Conservation (phyloP, 148 eudicot species). For the Agrostemma githago region DNA sequence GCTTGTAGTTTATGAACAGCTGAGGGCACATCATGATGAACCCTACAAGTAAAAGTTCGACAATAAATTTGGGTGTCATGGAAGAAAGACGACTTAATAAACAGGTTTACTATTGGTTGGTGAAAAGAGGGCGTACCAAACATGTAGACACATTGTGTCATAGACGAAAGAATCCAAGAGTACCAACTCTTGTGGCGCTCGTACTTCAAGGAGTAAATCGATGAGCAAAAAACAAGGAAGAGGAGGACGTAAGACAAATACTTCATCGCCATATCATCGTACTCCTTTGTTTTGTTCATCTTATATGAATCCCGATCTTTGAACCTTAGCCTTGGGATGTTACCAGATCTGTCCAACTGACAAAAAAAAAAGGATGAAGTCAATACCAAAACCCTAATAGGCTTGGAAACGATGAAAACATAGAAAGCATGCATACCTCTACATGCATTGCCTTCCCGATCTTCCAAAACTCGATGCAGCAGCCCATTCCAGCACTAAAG, state of each 20-base stretch:
- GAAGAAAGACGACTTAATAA: not conserved
- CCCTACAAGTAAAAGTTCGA: constrained; percentile 42
- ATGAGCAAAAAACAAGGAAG: constrained; percentile 73
- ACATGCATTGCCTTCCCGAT: constrained; percentile 99
- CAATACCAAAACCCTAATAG: too few relatives aligned
- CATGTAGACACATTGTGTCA: constrained; percentile 98
- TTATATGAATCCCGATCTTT: constrained; percentile 90
- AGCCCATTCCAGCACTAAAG: constrained; percentile 88
- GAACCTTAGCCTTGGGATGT: constrained; percentile 77
- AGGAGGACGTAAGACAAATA: constrained; percentile 80
- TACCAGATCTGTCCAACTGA: constrained; percentile 89
- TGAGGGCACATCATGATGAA: constrained; percentile 99
- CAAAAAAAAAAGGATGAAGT: constrained; percentile 22
- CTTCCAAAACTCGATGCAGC: constrained; percentile 98
- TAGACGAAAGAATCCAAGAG: constrained; percentile 92
- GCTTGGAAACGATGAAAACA: too few relatives aligned
- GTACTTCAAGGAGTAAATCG: constrained; percentile 82
- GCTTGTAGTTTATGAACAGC: constrained; percentile 89
- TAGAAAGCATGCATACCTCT: constrained; percentile 51
- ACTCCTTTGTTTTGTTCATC: constrained; percentile 92
- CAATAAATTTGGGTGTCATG: not conserved
- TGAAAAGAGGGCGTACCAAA: constrained; percentile 55
- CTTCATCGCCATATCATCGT: constrained; percentile 98
- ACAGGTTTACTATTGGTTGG: not conserved
- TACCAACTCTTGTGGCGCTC: constrained; percentile 98